A percentile compares a stretch with the other conserved stretches of the same genome.
Evolutionary conservation across 441 rosid species (phyloP).

Genomic region (Syzygium syzygioides): DNA sequence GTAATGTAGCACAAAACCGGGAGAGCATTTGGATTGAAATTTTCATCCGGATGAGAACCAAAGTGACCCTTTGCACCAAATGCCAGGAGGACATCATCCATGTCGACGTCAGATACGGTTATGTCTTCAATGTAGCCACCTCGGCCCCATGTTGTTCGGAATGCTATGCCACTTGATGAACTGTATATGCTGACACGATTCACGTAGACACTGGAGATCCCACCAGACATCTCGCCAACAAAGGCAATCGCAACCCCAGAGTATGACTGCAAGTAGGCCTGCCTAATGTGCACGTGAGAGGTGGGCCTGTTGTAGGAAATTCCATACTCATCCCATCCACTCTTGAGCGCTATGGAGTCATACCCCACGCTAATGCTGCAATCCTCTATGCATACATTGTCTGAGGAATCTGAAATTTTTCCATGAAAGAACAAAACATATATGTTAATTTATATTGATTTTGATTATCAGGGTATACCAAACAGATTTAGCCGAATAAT

Average conservation of each 20-base stretch:
- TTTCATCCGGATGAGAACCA: slow-evolving; percentile 66
- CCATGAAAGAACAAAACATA: background rate
- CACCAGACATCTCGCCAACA: slow-evolving; percentile 96
- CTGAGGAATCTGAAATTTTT: slow-evolving; percentile 61
- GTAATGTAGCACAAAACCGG: slow-evolving; percentile 39
- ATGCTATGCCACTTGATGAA: slow-evolving; percentile 53
- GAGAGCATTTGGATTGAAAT: slow-evolving; percentile 51
- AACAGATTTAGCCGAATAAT: background rate
- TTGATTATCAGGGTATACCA: background rate
- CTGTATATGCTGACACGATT: slow-evolving; percentile 33
- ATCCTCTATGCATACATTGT: slow-evolving; percentile 71
- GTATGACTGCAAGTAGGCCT: slow-evolving; percentile 52
- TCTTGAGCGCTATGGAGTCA: slow-evolving; percentile 63
- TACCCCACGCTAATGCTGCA: slow-evolving; percentile 63
- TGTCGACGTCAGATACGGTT: slow-evolving; percentile 30
- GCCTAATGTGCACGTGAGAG: slow-evolving; percentile 40
- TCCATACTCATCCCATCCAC: slow-evolving; percentile 94
- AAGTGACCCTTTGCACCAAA: slow-evolving; percentile 43
- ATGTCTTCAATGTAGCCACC: slow-evolving; percentile 69
- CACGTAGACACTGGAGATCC: slow-evolving; percentile 50
- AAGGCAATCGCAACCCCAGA: slow-evolving; percentile 63
- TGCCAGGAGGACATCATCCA: slow-evolving; percentile 31
- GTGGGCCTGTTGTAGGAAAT: slow-evolving; percentile 60
- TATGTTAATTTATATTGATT: background rate
- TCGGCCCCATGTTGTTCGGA: slow-evolving; percentile 60